phyloP scores from a whole-genome alignment of 1,284 basidiomycete species.

The Neonothopanus nambi region DNA sequence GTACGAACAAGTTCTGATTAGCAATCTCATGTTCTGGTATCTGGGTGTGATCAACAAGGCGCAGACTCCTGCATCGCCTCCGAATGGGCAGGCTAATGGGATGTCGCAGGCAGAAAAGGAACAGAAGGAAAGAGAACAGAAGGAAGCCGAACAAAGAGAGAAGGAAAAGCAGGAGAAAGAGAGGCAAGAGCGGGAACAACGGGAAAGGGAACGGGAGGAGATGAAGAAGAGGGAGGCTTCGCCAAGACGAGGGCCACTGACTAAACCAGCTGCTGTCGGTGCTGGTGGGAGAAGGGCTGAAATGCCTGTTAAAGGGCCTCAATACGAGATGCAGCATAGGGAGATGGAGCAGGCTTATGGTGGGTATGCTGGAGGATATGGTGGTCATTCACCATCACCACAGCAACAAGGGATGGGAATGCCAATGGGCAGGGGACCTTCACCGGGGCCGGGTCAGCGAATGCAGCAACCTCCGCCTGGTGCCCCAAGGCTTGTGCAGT shows the following conservation, averaged over 20 bases:
- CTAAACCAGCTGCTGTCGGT: slow-evolving; percentile 46
- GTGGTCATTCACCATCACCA: slow-evolving; percentile 20
- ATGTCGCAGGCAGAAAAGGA: slow-evolving; percentile 29
- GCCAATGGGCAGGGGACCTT: slow-evolving; percentile 10
- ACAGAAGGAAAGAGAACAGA: slow-evolving; percentile 44
- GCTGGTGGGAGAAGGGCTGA: slow-evolving; percentile 69
- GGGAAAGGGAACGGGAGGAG: slow-evolving; percentile 43
- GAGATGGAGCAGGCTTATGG: slow-evolving; percentile 87
- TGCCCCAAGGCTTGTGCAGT: slow-evolving; percentile 20
- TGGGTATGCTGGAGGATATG: slow-evolving; percentile 32
- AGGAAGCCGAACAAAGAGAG: slow-evolving; percentile 47
- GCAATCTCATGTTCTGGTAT: slow-evolving; percentile 99
- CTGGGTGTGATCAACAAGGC: slow-evolving; percentile 95
- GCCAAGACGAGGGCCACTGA: slow-evolving; percentile 57
- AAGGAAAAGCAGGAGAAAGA: slow-evolving; percentile 42
- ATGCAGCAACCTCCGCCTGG: slow-evolving; percentile 22
- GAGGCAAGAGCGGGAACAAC: slow-evolving; percentile 47
- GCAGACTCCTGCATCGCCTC: slow-evolving; percentile 39
- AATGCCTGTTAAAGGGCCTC: slow-evolving; percentile 83
- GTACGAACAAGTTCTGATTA: slow-evolving; percentile 98
- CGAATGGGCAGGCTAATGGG: slow-evolving; percentile 22
- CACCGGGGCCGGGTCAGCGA: slow-evolving; percentile 18
- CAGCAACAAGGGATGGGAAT: slow-evolving; percentile 25
- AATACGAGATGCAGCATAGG: slow-evolving; percentile 91
- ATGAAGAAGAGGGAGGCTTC: slow-evolving; percentile 55